phyloP scores from a whole-genome alignment of 768 basidiomycete genomes.

The Boletus subcaerulescens region DNA sequence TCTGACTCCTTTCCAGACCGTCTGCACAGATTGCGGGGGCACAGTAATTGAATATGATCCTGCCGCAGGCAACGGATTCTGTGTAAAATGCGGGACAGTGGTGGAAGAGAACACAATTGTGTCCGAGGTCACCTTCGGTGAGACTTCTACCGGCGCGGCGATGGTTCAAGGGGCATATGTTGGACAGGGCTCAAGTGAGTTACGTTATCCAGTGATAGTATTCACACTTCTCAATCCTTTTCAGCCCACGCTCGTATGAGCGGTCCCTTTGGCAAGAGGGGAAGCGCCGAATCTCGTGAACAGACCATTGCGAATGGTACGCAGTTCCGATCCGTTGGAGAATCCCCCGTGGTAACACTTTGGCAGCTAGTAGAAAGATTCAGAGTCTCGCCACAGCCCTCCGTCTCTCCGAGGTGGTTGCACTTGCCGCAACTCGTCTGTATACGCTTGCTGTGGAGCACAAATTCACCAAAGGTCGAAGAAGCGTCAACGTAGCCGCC shows the following conservation, averaged over 20 bases:
- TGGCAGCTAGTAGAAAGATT: conserved; percentile 75
- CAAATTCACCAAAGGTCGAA: conserved; percentile 91
- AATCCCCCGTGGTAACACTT: neutral
- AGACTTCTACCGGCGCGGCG: conserved; percentile 86
- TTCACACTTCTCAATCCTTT: neutral
- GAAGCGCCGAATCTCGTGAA: conserved; percentile 79
- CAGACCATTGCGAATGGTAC: conserved; percentile 88
- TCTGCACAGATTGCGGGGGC: conserved; percentile 76
- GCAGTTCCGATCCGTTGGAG: conserved; percentile 12
- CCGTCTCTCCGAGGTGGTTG: conserved; percentile 75
- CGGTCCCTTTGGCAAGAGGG: conserved; percentile 78
- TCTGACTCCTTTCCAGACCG: conserved; percentile 39
- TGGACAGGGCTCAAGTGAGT: conserved; percentile 85
- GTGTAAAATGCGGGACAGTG: conserved; percentile 83
- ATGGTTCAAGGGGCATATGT: conserved; percentile 96
- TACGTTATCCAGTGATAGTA: neutral
- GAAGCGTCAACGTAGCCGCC: conserved; percentile 90
- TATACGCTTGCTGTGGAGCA: conserved; percentile 94
- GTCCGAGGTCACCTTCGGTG: conserved; percentile 93
- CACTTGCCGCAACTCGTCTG: conserved; percentile 76
- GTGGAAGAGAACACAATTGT: conserved; percentile 93
- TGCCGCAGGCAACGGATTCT: conserved; percentile 83
- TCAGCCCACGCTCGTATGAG: conserved; percentile 79
- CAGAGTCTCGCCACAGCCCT: conserved; percentile 77
- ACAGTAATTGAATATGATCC: conserved; percentile 84